Conservation (phyloP, 495 filamentous ascomycete species). For the Diplogelasinospora grovesii region DNA sequence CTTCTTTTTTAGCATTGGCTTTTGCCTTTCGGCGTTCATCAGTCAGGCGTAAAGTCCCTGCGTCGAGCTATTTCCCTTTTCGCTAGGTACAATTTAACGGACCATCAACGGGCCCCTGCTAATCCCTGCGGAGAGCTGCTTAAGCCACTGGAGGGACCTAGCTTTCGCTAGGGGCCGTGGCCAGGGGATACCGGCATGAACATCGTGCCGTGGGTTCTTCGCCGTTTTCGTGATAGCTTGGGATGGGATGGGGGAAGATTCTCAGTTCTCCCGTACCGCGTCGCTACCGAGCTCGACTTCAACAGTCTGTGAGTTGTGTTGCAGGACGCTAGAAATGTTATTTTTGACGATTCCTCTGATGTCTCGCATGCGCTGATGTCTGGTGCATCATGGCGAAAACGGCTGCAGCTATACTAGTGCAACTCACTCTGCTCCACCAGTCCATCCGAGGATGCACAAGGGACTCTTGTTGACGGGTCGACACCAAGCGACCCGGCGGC, state of each 20-base stretch:
- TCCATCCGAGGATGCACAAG: background rate
- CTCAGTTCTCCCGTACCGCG: background rate
- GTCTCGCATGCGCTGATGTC: background rate
- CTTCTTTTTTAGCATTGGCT: constrained; percentile 4
- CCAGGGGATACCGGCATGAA: constrained; percentile 16
- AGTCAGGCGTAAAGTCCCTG: constrained; percentile 4
- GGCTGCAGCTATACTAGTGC: background rate
- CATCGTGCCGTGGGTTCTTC: constrained; percentile 1
- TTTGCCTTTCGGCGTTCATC: background rate
- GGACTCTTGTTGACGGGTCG: constrained; percentile 1
- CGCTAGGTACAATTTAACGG: constrained; percentile 27
- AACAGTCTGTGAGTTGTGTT: background rate
- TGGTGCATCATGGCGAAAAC: background rate
- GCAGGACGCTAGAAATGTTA: background rate
- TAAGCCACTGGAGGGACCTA: constrained; percentile 17
- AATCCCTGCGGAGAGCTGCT: constrained; percentile 21
- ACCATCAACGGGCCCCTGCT: constrained; percentile 27
- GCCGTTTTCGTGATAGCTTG: background rate
- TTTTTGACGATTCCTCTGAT: background rate
- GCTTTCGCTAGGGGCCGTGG: constrained; percentile 5
- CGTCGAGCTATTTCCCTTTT: constrained; percentile 18
- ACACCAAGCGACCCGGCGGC: constrained; percentile 4
- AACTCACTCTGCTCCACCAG: background rate
- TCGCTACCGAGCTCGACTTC: background rate
- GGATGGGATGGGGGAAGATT: background rate